phyloP scores from a whole-genome alignment of 768 basidiomycete species.

The Lactarius sp. region DNA sequence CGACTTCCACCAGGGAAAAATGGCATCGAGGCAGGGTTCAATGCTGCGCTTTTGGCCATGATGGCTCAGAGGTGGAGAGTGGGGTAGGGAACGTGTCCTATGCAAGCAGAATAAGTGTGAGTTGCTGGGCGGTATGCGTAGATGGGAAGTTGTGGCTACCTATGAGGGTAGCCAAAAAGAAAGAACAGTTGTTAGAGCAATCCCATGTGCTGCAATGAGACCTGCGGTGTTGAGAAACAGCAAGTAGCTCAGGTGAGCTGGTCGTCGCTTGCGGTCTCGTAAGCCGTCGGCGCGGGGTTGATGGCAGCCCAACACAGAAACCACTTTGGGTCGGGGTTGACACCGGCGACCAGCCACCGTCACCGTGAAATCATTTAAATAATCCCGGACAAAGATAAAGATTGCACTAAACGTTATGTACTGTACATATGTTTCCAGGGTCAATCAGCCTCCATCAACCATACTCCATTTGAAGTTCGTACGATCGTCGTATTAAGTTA shows the following conservation, averaged over 20 bases:
- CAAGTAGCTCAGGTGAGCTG: constrained; percentile 25
- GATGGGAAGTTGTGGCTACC: constrained; percentile 16
- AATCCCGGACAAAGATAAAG: neutral
- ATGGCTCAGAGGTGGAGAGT: constrained; percentile 20
- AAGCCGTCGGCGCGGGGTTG: constrained; percentile 23
- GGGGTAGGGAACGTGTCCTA: constrained; percentile 20
- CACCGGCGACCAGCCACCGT: constrained; percentile 15
- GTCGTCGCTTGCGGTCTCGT: constrained; percentile 24
- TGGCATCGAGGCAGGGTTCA: constrained; percentile 79
- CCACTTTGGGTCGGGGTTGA: neutral
- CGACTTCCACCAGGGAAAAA: constrained; percentile 75
- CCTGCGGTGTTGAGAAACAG: constrained; percentile 9
- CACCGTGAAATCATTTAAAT: neutral
- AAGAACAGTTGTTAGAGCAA: constrained; percentile 8
- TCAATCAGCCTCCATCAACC: neutral
- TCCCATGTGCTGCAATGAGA: constrained; percentile 25
- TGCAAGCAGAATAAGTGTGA: constrained; percentile 13
- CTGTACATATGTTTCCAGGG: neutral
- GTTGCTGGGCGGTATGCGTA: constrained; percentile 8
- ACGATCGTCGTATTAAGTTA: neutral
- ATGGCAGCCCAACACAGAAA: constrained; percentile 21
- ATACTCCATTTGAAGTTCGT: neutral
- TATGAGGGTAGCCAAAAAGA: constrained; percentile 10
- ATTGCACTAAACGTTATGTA: too few species aligned
- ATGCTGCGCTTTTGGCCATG: constrained; percentile 71